phyloP scores from a whole-genome alignment of 2,329 filamentous ascomycete species.

The Penicillium sp. region DNA sequence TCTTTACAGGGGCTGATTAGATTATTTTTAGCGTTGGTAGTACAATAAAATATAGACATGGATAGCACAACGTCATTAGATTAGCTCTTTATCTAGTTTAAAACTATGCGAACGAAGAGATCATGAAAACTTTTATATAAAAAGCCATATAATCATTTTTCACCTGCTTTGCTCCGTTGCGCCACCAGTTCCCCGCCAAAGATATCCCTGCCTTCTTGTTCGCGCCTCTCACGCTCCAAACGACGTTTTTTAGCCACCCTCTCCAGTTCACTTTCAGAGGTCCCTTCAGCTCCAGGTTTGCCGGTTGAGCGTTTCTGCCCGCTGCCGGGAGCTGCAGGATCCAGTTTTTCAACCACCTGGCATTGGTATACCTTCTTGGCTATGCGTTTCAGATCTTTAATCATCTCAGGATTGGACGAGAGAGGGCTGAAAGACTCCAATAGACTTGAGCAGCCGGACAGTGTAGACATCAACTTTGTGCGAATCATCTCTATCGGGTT shows the following conservation, averaged over 20 bases:
- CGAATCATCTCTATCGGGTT: slow-evolving; percentile 31
- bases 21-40: background rate
- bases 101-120: background rate
- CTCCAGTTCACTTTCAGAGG: slow-evolving; percentile 34
- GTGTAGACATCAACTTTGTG: slow-evolving; percentile 33
- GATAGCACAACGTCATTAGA: background rate
- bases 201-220: slow-evolving; percentile 25
- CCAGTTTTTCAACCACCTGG: slow-evolving; percentile 46
- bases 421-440: slow-evolving; percentile 38
- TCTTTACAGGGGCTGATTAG: background rate
- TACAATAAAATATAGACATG: background rate
- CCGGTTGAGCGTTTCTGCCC: slow-evolving; percentile 41
- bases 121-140: background rate
- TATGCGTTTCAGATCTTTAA: slow-evolving; percentile 43
- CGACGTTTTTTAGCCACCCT: slow-evolving; percentile 39
- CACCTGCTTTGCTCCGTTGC: slow-evolving; percentile 27
- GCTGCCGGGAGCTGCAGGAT: slow-evolving; percentile 33
- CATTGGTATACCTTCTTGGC: slow-evolving; percentile 49
- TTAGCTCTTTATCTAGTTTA: background rate
- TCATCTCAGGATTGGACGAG: slow-evolving; percentile 35
- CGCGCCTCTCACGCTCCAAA: slow-evolving; percentile 26
- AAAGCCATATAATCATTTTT: slow-evolving; percentile 1
- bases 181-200: slow-evolving; percentile 36
- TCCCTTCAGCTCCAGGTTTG: slow-evolving; percentile 23
- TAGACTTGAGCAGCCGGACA: slow-evolving; percentile 36